Evolutionary conservation across 495 filamentous ascomycete genomes (phyloP), one percentile per base, ranked within the genome.

Genomic region (Penicillium tannophilum): DNA sequence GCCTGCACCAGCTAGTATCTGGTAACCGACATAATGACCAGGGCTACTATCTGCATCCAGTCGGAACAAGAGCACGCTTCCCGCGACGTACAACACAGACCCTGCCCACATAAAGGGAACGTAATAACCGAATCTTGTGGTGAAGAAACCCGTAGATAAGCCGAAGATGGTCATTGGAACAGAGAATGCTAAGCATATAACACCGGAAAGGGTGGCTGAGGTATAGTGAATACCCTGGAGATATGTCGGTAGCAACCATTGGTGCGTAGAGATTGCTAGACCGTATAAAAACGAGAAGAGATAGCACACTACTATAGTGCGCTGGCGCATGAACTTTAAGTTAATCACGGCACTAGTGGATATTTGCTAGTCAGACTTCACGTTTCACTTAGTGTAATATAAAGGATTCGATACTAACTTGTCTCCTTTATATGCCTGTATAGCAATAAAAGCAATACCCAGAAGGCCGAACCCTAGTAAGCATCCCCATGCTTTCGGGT

Each of bases 1-100:
- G 28, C 78, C 79, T 19, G 69, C 44, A 17, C 82, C 82, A 14
- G 70, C 70, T 17, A 85, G 63, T 19, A 59, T 53, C 31, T 59
- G 56, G 39, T 60, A 71, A 4, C 72, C 72, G n/a, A 74, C 64
- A 79, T 79, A 83, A 16, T 67, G 69, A 19, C 67, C 51, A 12
- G 71, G 59, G 0, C 75, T 74, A 26, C 79, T 83, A 60, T 76
- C 54, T 19, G 80, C 20, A 14, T 20, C 11, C 5, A 49, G 54
- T 16, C 54, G 36, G 14, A 81, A 73, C 2, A 81, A 76, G 52
- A 86, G 69, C 35, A 77, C 83, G 0, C 70, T 65, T 30, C 83
- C 83, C 43, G 79, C 68, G 43, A 77, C 48, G 2, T 54, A 39
- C 1, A 63, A 8, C 2, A 52, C 39, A 44, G 74, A 20, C 23